phyloP scores from a whole-genome alignment of 2,329 filamentous ascomycete genomes.

The Stagonosporopsis cucurbitacearum region DNA sequence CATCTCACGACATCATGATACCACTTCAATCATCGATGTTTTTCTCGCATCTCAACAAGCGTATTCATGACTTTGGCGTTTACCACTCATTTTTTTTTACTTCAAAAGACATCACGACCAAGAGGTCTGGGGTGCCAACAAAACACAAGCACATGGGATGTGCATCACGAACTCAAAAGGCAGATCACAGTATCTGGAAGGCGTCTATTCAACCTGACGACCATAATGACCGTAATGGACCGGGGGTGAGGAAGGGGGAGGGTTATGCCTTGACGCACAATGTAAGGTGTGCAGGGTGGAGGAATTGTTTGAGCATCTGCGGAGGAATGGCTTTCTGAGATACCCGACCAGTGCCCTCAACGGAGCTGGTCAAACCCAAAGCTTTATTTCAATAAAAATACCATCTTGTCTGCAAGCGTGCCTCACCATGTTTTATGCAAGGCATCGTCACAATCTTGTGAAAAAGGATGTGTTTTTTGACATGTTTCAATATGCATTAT shows the following conservation, averaged over 20 bases:
- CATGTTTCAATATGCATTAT: constrained; percentile 19
- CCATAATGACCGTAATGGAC: constrained; percentile 35
- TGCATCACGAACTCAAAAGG: constrained; percentile 14
- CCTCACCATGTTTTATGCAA: not conserved
- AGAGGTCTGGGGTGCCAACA: not conserved
- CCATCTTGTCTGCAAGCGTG: not conserved
- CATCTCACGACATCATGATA: constrained; percentile 16
- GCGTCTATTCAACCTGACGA: constrained; percentile 52
- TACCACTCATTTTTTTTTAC: not conserved
- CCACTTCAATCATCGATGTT: constrained; percentile 5
- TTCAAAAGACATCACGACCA: not conserved
- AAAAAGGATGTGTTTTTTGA: not conserved
- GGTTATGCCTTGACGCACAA: too few species aligned
- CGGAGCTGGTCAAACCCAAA: constrained; percentile 19
- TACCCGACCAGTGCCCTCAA: constrained; percentile 23
- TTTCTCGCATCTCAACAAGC: constrained; percentile 31
- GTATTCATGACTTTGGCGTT: constrained; percentile 18
- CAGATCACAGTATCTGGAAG: constrained; percentile 38
- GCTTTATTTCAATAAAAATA: constrained; percentile 1
- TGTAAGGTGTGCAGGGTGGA: not conserved
- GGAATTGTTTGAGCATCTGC: not conserved
- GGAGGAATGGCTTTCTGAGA: constrained; percentile 21
- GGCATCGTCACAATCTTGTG: too few species aligned
- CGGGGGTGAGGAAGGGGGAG: not conserved
- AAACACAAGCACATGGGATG: constrained; percentile 13